These are phyloP conservation scores for Medicago arabica DNA, from an alignment of 306 rosid genomes.

Conservation along the genomic window DNA sequence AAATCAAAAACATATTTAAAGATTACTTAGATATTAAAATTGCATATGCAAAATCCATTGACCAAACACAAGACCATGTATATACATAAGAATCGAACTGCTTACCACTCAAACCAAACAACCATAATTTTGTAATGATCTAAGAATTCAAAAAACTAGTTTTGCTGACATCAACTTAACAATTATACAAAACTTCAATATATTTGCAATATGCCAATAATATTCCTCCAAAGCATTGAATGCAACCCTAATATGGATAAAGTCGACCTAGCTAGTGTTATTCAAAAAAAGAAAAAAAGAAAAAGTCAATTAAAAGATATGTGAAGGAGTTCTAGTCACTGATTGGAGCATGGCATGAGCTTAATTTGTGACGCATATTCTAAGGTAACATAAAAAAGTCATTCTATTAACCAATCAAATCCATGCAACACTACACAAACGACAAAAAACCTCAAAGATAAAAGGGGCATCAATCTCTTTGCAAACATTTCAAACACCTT, in stretches of 20 bases:
- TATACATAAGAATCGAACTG: neutral
- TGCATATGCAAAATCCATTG: too few species aligned
- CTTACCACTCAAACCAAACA: neutral
- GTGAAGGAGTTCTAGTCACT: neutral
- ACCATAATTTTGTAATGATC: neutral
- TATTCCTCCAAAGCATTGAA: slow-evolving; percentile 44
- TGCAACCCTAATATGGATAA: slow-evolving; percentile 47
- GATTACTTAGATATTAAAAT: too few species aligned
- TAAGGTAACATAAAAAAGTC: slow-evolving; percentile 65
- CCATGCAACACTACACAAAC: slow-evolving; percentile 48
- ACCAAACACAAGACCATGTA: too few species aligned
- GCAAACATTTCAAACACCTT: slow-evolving; percentile 85
- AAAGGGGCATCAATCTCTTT: slow-evolving; percentile 59
- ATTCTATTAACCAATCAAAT: slow-evolving; percentile 64
- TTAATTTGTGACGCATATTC: slow-evolving; percentile 31
- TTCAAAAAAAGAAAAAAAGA: slow-evolving; percentile 19
- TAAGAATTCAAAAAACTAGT: neutral
- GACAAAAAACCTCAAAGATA: slow-evolving; percentile 65
- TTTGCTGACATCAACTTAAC: slow-evolving; percentile 29
- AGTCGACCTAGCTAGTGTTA: slow-evolving; percentile 26
- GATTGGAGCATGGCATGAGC: slow-evolving; percentile 43
- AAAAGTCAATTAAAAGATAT: slow-evolving; percentile 40
- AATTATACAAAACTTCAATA: neutral
- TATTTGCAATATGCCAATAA: slow-evolving; percentile 38
- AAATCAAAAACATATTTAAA: too few species aligned